phyloP scores from a whole-genome alignment of 306 rosid genomes.

The Begonia peltatifolia region DNA sequence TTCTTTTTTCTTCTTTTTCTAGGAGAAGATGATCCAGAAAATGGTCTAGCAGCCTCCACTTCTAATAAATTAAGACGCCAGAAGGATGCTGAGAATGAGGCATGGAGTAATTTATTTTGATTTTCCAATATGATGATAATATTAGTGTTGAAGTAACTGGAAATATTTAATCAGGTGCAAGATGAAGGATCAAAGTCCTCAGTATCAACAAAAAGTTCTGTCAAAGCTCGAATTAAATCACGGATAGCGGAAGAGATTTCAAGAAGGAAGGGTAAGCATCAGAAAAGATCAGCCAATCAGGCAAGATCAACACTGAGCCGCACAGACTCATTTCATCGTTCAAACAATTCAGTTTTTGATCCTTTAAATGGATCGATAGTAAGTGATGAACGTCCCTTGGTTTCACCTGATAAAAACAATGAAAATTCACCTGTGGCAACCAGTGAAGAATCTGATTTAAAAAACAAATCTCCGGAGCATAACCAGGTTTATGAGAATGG shows the following conservation, averaged over 20 bases:
- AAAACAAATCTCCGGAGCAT: constrained; percentile 8
- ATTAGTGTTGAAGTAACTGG: not conserved
- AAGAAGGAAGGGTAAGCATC: constrained; percentile 27
- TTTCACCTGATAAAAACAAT: constrained; percentile 8
- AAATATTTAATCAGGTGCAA: constrained; percentile 22
- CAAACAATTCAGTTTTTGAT: constrained; percentile 17
- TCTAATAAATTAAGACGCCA: not conserved
- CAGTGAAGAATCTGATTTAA: not conserved
- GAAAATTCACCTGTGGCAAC: constrained; percentile 11
- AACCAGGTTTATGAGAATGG: not conserved
- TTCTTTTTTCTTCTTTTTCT: no score
- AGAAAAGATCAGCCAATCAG: constrained; percentile 45
- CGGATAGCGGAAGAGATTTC: constrained; percentile 30
- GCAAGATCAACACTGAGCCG: constrained; percentile 15
- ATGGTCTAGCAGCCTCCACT: not conserved
- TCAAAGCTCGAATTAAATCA: constrained; percentile 36
- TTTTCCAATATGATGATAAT: no score
- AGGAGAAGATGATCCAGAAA: not conserved
- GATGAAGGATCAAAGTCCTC: constrained; percentile 11
- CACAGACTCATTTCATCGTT: constrained; percentile 17
- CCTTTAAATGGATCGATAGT: constrained; percentile 18
- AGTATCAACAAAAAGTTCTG: constrained; percentile 18
- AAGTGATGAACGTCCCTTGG: constrained; percentile 16
- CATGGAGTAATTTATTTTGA: no score
- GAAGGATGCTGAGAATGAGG: no score